phyloP scores from a whole-genome alignment of 768 basidiomycete species.

The Galerina sulciceps region DNA sequence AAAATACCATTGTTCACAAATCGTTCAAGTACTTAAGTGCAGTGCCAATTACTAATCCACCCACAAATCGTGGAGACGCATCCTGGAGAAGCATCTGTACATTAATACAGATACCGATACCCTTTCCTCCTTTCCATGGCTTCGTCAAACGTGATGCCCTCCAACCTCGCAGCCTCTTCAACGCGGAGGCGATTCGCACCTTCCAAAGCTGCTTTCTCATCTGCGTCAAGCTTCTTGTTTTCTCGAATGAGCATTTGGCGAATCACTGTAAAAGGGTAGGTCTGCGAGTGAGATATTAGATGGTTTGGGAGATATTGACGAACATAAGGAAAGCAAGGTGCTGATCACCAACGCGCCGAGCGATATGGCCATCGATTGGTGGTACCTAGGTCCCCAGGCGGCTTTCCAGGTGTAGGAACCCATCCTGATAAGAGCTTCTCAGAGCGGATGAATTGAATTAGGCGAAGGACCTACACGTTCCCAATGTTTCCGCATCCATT shows the following conservation, averaged over 20 bases:
- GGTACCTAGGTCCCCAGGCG: slow-evolving; percentile 65
- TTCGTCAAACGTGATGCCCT: slow-evolving; percentile 63
- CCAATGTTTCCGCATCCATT: slow-evolving; percentile 63
- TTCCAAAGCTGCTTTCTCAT: slow-evolving; percentile 47
- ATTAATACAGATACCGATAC: slow-evolving; percentile 55
- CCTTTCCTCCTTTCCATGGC: slow-evolving; percentile 59
- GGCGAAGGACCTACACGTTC: slow-evolving; percentile 47
- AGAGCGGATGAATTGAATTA: background rate
- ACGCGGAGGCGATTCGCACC: slow-evolving; percentile 53
- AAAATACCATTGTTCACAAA: no score
- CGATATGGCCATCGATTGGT: slow-evolving; percentile 61
- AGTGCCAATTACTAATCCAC: no score
- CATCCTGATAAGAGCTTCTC: slow-evolving; percentile 38
- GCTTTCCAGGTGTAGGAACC: slow-evolving; percentile 67
- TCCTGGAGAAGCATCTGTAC: no score
- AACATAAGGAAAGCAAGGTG: slow-evolving; percentile 35
- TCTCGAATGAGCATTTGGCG: slow-evolving; percentile 50
- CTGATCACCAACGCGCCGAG: slow-evolving; percentile 38
- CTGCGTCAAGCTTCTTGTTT: slow-evolving; percentile 54
- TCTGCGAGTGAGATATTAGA: background rate
- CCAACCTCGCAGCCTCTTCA: slow-evolving; percentile 60
- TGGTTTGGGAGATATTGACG: slow-evolving; percentile 1
- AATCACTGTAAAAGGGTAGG: slow-evolving; percentile 31
- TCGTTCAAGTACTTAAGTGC: no score
- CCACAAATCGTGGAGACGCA: no score